These are phyloP conservation scores for Fusarium circinatum DNA, from an alignment of 2,329 filamentous ascomycete species.

Conservation along the genomic window DNA sequence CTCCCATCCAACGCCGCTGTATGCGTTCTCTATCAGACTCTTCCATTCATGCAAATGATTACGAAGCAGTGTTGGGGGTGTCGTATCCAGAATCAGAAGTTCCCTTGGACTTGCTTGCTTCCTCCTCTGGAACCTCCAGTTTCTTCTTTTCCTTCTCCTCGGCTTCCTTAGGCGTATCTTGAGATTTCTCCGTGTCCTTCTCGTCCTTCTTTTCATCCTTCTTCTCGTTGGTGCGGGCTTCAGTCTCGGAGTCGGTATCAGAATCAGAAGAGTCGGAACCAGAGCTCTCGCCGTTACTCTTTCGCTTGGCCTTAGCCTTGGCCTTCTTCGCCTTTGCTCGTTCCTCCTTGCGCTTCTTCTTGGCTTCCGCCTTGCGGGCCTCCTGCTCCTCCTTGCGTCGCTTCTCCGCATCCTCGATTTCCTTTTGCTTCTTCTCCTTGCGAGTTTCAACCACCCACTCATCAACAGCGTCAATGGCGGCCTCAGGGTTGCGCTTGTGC, in stretches of 20 bases:
- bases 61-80: conserved; percentile 39
- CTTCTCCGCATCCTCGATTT: conserved; percentile 55
- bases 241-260: conserved; percentile 39
- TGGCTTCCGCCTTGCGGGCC: conserved; percentile 45
- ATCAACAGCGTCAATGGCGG: conserved; percentile 58
- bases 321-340: conserved; percentile 40
- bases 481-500: conserved; percentile 63
- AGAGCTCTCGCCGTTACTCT: conserved; percentile 34
- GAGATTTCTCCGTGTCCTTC: conserved; percentile 19
- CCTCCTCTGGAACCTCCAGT: conserved; percentile 11
- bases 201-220: conserved; percentile 36
- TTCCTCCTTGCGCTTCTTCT: conserved; percentile 44
- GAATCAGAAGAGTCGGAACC: conserved; percentile 38
- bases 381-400: conserved; percentile 50
- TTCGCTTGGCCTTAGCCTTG: conserved; percentile 40
- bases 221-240: conserved; percentile 30
- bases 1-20: conserved; percentile 20
- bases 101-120: conserved; percentile 40
- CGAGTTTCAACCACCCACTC: conserved; percentile 62
- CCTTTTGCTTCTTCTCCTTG: conserved; percentile 60
- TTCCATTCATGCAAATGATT: conserved; percentile 2
- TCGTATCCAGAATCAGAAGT: conserved; percentile 50
- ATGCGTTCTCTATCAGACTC: conserved; percentile 1
- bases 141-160: conserved; percentile 19
- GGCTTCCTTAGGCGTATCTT: conserved; percentile 1